A percentile compares a stretch with the other conserved stretches of the same genome.
phyloP scores from a whole-genome alignment of 805 yeast species.

The Tetrapisispora iriomotensis region DNA sequence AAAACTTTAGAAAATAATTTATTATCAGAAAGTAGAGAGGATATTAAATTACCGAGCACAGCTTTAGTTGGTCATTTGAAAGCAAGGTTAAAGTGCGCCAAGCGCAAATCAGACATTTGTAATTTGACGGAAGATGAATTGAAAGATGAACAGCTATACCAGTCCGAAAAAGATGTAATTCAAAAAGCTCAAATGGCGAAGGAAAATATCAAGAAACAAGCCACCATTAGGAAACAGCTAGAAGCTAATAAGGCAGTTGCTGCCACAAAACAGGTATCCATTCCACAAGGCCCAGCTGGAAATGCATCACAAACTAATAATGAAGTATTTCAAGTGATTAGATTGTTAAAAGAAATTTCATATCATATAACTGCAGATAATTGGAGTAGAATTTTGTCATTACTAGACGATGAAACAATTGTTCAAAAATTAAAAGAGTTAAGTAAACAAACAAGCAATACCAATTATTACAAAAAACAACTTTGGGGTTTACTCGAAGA shows the following conservation, averaged over 20 bases:
- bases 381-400: slow-evolving; percentile 8
- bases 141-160: slow-evolving; percentile 4
- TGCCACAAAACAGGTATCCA: slow-evolving; percentile 4
- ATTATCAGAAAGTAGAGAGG: slow-evolving; percentile 57
- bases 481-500: neutral
- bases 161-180: slow-evolving; percentile 16
- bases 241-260: slow-evolving; percentile 9
- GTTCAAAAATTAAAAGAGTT: slow-evolving; percentile 4
- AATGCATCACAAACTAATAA: too few relatives aligned
- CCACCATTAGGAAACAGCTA: slow-evolving; percentile 13
- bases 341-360: slow-evolving; percentile 15
- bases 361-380: slow-evolving; percentile 11
- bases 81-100: slow-evolving; percentile 43
- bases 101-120: slow-evolving; percentile 48
- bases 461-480: neutral
- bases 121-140: slow-evolving; percentile 27
- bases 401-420: slow-evolving; percentile 10
- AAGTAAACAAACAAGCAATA: neutral
- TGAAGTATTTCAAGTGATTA: slow-evolving; percentile 11
- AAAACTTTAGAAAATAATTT: slow-evolving; percentile 40
- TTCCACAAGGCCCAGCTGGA: slow-evolving; percentile 5
- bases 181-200: slow-evolving; percentile 10
- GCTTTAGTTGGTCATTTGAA: slow-evolving; percentile 60
- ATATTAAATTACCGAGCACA: slow-evolving; percentile 64
- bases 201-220: slow-evolving; percentile 19